A percentile compares a stretch with the other conserved stretches of the same genome.
Evolutionary conservation across 805 yeast species (phyloP).

Genomic region (Helenozyma rhizophorensis): DNA sequence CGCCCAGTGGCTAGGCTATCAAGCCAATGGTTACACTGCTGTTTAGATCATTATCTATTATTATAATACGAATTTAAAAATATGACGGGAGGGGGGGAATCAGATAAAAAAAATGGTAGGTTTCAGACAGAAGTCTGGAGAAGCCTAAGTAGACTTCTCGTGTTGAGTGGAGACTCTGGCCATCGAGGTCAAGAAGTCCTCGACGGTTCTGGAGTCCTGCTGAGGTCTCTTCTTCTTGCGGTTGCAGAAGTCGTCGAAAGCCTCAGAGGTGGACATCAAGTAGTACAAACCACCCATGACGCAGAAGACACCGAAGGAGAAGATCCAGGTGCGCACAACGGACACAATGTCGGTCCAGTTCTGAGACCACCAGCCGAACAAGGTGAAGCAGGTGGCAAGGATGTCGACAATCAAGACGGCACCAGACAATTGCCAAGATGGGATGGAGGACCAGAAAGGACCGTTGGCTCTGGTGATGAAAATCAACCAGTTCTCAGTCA

Average conservation of each 20-base stretch:
- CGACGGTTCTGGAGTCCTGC: conserved; percentile 62
- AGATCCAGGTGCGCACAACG: conserved; percentile 90
- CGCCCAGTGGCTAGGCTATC: too few relatives aligned
- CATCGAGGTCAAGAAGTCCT: conserved; percentile 83
- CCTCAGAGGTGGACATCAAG: conserved; percentile 78
- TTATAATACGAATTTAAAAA: conserved; percentile 25
- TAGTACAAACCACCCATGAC: conserved; percentile 95
- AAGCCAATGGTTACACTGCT: neutral
- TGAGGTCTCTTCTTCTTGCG: conserved; percentile 61
- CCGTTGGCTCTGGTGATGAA: conserved; percentile 96
- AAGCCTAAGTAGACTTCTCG: conserved; percentile 63
- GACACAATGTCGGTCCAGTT: conserved; percentile 96
- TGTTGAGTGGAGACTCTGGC: conserved; percentile 87
- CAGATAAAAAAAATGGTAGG: conserved; percentile 15
- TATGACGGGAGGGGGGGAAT: conserved; percentile 25
- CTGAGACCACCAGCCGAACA: conserved; percentile 98
- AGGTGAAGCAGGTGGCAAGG: conserved; percentile 85
- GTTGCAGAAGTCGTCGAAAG: conserved; percentile 80
- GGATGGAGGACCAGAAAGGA: conserved; percentile 96
- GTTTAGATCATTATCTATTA: conserved; percentile 18
- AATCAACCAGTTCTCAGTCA: conserved; percentile 96
- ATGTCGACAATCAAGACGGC: conserved; percentile 88
- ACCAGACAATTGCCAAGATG: conserved; percentile 96
- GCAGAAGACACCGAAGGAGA: conserved; percentile 97
- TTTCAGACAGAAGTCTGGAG: neutral